Evolutionary conservation across 2,329 filamentous ascomycete genomes (phyloP), one percentile per base, ranked within the genome.

Genomic region (Aspergillus brasiliensis): DNA sequence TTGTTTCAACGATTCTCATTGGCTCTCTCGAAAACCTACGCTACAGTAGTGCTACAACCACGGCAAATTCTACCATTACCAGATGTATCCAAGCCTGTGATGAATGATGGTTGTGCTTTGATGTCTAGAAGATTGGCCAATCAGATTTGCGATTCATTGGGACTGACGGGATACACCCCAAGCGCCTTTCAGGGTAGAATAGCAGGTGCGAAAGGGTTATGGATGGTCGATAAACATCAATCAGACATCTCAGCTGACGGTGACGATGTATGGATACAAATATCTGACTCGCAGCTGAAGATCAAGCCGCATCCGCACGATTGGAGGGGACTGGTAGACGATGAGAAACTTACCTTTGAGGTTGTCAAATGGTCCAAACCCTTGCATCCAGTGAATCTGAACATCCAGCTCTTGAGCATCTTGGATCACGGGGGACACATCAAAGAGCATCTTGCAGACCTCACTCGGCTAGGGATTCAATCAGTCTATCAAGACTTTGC

Each of bases 121-220:
- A 85, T 88, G 58, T 88, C 86, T 0, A 75, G 80, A 11, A 75
- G 75, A 2, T 78, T 84, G 2, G 83, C 82, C 5, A 70, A 71
- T 34, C 63, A 69, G 8, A 80, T 87, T 8, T 82, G 81, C 64
- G 73, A 78, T 27, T 61, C 58, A 0, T 72, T 81, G 3, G 79
- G 78, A 0, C 73, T 82, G 8, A 64, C 71, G 0, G 70, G 71
- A 2, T 69, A 71, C 5, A 72, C 81, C 0, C 84, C 84, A 0
- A 82, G 82, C 56, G 79, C 75, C 2, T 83, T 85, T 25, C 86
- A 88, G 71, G 85, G 77, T 8, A 78, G 86, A 5, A 84, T 88
- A 58, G 81, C 78, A 17, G 85, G 86, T 1, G 83, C 84, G 0
- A 88, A 88, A 70, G 86, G 86, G 1, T 66, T 88, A 5, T 88